A percentile compares a stretch with the other conserved stretches of the same genome.
phyloP scores from a whole-genome alignment of 306 rosid species.

The Lablab purpureus region DNA sequence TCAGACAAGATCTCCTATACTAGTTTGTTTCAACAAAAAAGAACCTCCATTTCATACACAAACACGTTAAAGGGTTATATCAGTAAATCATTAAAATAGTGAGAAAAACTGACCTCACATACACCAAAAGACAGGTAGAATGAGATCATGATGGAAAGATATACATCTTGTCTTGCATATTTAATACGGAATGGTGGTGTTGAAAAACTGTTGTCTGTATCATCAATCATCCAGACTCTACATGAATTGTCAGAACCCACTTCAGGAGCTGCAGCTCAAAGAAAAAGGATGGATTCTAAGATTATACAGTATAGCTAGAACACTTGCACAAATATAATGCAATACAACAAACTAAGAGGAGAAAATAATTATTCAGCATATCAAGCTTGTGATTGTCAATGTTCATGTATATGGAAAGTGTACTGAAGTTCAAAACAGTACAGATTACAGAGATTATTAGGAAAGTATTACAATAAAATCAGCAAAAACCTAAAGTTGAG shows the following conservation, averaged over 20 bases:
- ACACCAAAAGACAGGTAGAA: slow-evolving; percentile 75
- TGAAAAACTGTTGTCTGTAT: slow-evolving; percentile 90
- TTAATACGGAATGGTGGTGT: slow-evolving; percentile 82
- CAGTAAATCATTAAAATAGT: slow-evolving; percentile 9
- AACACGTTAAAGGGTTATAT: slow-evolving; percentile 12
- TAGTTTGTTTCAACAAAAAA: slow-evolving; percentile 19
- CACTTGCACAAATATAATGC: slow-evolving; percentile 25
- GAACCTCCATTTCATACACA: background rate
- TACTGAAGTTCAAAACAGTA: background rate
- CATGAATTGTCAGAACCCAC: slow-evolving; percentile 75
- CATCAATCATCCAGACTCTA: slow-evolving; percentile 93
- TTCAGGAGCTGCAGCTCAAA: slow-evolving; percentile 83
- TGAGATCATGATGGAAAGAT: slow-evolving; percentile 86
- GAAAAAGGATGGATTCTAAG: slow-evolving; percentile 50
- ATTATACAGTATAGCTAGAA: slow-evolving; percentile 40
- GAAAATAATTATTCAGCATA: slow-evolving; percentile 33
- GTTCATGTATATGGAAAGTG: slow-evolving; percentile 28
- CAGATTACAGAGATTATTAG: slow-evolving; percentile 16
- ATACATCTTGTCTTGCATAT: slow-evolving; percentile 90
- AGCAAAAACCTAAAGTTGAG: background rate
- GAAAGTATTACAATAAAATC: background rate
- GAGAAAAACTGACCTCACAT: slow-evolving; percentile 62
- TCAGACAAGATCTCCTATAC: background rate
- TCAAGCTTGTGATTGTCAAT: slow-evolving; percentile 29
- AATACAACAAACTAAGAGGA: slow-evolving; percentile 32